Conservation (phyloP, 495 filamentous ascomycete genomes). For the Pseudevernia furfuracea region DNA sequence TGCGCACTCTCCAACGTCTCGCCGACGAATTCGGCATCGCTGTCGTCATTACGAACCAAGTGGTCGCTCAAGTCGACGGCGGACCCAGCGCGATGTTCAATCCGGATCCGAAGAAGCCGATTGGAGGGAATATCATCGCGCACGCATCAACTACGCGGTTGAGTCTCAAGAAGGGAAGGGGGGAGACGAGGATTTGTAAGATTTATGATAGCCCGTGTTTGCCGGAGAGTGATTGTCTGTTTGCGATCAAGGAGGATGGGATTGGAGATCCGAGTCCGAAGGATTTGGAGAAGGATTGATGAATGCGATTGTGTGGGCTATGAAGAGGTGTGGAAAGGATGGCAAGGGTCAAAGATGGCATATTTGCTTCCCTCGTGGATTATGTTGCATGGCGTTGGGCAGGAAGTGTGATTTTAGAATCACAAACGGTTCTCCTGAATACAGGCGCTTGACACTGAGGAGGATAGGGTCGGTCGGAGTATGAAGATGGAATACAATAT, state of each 20-base stretch:
- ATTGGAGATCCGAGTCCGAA: constrained; percentile 95
- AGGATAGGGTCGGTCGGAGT: not conserved
- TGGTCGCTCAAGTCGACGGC: constrained; percentile 95
- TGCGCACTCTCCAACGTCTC: constrained; percentile 86
- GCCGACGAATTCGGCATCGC: constrained; percentile 98
- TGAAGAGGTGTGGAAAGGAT: too few relatives aligned
- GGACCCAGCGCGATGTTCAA: constrained; percentile 97
- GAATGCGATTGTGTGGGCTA: not conserved
- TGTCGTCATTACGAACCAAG: constrained; percentile 97
- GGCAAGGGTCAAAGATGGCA: not conserved
- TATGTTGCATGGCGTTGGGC: constrained; percentile 12
- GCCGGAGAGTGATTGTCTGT: constrained; percentile 91
- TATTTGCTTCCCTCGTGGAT: not conserved
- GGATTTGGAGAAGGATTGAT: constrained; percentile 74
- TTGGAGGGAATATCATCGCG: constrained; percentile 97
- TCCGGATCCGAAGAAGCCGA: constrained; percentile 97
- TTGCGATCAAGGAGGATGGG: constrained; percentile 93
- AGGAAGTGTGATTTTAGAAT: not conserved
- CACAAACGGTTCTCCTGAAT: not conserved
- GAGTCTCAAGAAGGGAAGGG: constrained; percentile 89
- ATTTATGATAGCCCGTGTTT: constrained; percentile 98
- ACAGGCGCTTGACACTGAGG: not conserved
- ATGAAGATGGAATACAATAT: not conserved
- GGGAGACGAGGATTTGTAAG: constrained; percentile 93
- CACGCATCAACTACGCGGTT: constrained; percentile 88